These are phyloP conservation scores for Amanita phalloides DNA, from an alignment of 768 basidiomycete genomes.

Conservation along the genomic window DNA sequence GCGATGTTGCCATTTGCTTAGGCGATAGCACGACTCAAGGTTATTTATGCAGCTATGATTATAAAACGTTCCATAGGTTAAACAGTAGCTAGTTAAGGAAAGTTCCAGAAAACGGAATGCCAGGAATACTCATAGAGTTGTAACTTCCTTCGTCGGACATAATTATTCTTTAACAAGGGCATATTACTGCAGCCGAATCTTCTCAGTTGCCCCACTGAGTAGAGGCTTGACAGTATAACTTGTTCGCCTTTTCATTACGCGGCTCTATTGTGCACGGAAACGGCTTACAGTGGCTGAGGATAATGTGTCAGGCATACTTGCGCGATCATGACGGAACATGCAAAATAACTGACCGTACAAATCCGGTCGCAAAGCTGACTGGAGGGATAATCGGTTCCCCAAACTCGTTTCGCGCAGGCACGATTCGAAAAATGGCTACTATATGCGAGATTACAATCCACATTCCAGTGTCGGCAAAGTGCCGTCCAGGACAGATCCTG, in stretches of 20 bases:
- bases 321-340: background rate
- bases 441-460: constrained; percentile 36
- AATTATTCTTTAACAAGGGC: background rate
- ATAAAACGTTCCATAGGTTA: background rate
- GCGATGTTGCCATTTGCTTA: background rate
- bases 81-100: constrained; percentile 3
- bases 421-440: constrained; percentile 34
- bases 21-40: background rate
- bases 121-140: background rate
- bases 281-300: constrained; percentile 37
- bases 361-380: constrained; percentile 28
- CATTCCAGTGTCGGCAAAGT: constrained; percentile 37
- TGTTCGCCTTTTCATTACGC: constrained; percentile 22
- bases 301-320: background rate
- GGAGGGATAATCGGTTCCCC: constrained; percentile 28
- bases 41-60: background rate
- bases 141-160: background rate
- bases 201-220: background rate
- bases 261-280: constrained; percentile 37
- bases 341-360: constrained; percentile 30
- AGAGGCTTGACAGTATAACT: constrained; percentile 13
- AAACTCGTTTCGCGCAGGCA: constrained; percentile 26
- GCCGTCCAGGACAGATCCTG: constrained; percentile 44
- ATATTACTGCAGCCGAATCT: background rate
- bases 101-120: background rate